Base-by-base conservation (phyloP, 768 basidiomycete genomes). In the Chalciporus pseudorubinellus region DNA sequence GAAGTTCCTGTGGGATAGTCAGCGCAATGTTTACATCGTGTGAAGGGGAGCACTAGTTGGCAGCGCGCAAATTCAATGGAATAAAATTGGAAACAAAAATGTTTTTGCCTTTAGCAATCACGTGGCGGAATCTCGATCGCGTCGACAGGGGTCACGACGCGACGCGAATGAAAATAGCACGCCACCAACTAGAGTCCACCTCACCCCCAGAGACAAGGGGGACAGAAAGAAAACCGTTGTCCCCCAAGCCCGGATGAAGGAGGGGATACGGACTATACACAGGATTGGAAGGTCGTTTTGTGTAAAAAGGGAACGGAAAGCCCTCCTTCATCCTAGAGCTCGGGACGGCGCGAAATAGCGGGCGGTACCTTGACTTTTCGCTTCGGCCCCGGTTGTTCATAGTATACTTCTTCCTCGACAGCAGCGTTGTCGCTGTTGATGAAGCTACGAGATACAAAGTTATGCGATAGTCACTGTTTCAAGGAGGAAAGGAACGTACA, bases 291-390 rank as follows among this genome's bases (percentile, higher is more conserved):
- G 57, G 58, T 53, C 29, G 54, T 57, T 61, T 55, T 60, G 60
- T 62, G 60, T 59, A 60, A 66, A 60, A 59, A 63, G 61, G 59
- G 72, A 74, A 52, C 9, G 55, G 51, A 71, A 72, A 67, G 70
- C 69, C 82, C 89, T 82, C 88, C 89, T 87, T 91, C 89, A 89
- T 89, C 89, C 90, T 85, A 91, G 80, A 90, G 85, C 85, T 89
- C 87, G 75, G 88, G 85, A 80, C 86, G 89, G 81, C 87, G 87
- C 77, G 82, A 82, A 76, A 64, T 53, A 76, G 85, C 82, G 75
- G 86, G 82, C 72, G 88, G 81, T 92, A 92, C 89, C 89, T 92
- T 92, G 83, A 82, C 74, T 84, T 85, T 90, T 73, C 87, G 84
- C 74, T 84, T 86, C 52, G 78, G 58, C 61, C 70, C 74, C 57